Conservation (phyloP, 768 basidiomycete genomes). For the Sporobolomyces pararoseus region DNA sequence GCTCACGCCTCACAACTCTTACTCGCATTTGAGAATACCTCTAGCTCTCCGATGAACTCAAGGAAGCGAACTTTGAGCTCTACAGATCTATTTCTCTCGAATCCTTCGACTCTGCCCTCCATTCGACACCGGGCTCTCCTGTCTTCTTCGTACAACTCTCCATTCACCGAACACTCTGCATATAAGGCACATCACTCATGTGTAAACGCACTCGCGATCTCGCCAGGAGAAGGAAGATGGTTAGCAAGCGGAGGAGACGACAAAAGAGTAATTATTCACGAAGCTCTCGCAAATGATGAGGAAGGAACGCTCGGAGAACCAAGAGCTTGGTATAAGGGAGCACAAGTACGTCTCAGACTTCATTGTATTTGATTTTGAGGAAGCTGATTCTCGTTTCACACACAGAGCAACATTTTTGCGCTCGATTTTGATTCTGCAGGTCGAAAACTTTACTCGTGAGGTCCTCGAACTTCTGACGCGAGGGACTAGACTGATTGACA, state of each 20-base stretch:
- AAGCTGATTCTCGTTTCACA: neutral
- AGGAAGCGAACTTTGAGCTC: slow-evolving; percentile 11
- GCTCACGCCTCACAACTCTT: neutral
- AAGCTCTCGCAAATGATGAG: slow-evolving; percentile 3
- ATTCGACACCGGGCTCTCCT: neutral
- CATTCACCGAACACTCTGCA: neutral
- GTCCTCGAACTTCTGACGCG: neutral
- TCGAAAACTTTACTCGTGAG: slow-evolving; percentile 11
- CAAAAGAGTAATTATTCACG: slow-evolving; percentile 24
- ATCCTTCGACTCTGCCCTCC: neutral
- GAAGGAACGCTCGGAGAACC: neutral
- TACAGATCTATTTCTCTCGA: slow-evolving; percentile 10
- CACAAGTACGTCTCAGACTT: slow-evolving; percentile 1
- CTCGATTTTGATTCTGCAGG: slow-evolving; percentile 18
- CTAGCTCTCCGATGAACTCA: neutral
- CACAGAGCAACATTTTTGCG: slow-evolving; percentile 36
- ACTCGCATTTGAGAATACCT: neutral
- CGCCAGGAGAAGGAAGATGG: slow-evolving; percentile 22
- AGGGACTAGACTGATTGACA: too few species aligned
- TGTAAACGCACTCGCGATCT: slow-evolving; percentile 33
- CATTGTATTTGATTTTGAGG: neutral
- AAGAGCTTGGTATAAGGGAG: slow-evolving; percentile 13
- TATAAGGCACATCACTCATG: slow-evolving; percentile 27
- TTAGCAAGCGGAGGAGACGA: slow-evolving; percentile 38
- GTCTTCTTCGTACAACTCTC: neutral